These are phyloP conservation scores for Brassica balearica DNA, from an alignment of 441 rosid genomes.

Conservation along the genomic window DNA sequence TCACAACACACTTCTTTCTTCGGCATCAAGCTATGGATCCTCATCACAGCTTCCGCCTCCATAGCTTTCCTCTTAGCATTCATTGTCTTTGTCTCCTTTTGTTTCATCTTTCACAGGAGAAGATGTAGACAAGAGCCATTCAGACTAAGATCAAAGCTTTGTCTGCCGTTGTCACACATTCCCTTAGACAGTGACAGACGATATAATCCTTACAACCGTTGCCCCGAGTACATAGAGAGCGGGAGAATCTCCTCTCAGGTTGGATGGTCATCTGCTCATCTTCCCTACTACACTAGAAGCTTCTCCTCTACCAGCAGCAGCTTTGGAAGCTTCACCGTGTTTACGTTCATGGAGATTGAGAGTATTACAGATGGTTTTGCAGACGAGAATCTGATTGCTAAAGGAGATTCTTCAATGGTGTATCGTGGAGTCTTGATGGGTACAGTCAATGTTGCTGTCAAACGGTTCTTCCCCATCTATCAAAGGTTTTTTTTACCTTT, in stretches of 20 bases:
- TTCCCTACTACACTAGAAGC: slow-evolving; percentile 27
- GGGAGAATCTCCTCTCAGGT: slow-evolving; percentile 43
- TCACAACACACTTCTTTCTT: slow-evolving; percentile 56
- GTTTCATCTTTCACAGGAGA: slow-evolving; percentile 42
- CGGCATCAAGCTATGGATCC: slow-evolving; percentile 59
- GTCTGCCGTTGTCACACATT: slow-evolving; percentile 45
- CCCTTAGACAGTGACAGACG: slow-evolving; percentile 20
- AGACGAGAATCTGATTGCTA: slow-evolving; percentile 54
- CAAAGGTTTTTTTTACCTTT: slow-evolving; percentile 46
- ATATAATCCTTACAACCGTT: slow-evolving; percentile 38
- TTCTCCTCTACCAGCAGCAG: slow-evolving; percentile 32
- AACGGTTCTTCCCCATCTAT: slow-evolving; percentile 45
- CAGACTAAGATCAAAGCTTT: slow-evolving; percentile 41
- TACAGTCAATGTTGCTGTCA: slow-evolving; percentile 57
- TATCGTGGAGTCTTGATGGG: slow-evolving; percentile 62
- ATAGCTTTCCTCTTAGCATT: slow-evolving; percentile 38
- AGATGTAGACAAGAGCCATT: slow-evolving; percentile 37
- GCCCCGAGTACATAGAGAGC: slow-evolving; percentile 46
- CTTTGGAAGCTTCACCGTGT: slow-evolving; percentile 46
- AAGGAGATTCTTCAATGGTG: slow-evolving; percentile 55
- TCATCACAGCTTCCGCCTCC: slow-evolving; percentile 46
- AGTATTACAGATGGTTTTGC: slow-evolving; percentile 57
- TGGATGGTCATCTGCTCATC: slow-evolving; percentile 39
- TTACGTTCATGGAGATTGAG: slow-evolving; percentile 53
- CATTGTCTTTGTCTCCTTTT: slow-evolving; percentile 37